These are phyloP conservation scores for Ganoderma sinense DNA, from an alignment of 1,284 basidiomycete species.

Conservation along the genomic window DNA sequence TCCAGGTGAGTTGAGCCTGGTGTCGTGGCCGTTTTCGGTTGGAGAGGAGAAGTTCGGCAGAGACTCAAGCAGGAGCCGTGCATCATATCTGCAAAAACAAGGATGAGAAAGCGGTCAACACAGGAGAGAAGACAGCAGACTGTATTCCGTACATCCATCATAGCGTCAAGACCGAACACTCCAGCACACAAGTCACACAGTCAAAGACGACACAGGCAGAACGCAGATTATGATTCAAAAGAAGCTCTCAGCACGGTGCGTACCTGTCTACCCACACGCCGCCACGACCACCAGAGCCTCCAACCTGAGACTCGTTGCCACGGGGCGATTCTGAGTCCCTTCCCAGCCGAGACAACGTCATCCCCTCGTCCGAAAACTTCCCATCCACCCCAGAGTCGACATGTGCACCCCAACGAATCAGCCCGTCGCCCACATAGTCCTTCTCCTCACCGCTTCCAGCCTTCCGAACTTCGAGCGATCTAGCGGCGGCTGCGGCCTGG, in stretches of 20 bases:
- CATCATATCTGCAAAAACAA: constrained; percentile 71
- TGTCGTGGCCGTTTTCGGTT: constrained; percentile 3
- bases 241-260: constrained; percentile 40
- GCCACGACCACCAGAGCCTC: background rate
- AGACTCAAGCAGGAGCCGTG: constrained; percentile 72
- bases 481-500: constrained; percentile 48
- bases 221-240: constrained; percentile 9
- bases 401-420: constrained; percentile 52
- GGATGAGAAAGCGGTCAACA: constrained; percentile 2
- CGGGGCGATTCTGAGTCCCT: background rate
- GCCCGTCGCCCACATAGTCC: constrained; percentile 44
- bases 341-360: constrained; percentile 15
- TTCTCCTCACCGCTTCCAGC: constrained; percentile 21
- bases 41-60: constrained; percentile 40
- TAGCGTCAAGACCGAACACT: background rate
- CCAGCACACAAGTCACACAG: background rate
- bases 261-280: constrained; percentile 71
- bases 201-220: constrained; percentile 19
- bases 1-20: constrained; percentile 51
- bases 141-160: background rate
- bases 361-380: constrained; percentile 25
- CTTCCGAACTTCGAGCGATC: constrained; percentile 53
- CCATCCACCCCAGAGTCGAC: constrained; percentile 8
- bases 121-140: constrained; percentile 19
- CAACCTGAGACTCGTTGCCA: background rate